A percentile compares a stretch with the other conserved stretches of the same genome.
Evolutionary conservation across 306 rosid genomes (phyloP).

Genomic region (Urtica urens): DNA sequence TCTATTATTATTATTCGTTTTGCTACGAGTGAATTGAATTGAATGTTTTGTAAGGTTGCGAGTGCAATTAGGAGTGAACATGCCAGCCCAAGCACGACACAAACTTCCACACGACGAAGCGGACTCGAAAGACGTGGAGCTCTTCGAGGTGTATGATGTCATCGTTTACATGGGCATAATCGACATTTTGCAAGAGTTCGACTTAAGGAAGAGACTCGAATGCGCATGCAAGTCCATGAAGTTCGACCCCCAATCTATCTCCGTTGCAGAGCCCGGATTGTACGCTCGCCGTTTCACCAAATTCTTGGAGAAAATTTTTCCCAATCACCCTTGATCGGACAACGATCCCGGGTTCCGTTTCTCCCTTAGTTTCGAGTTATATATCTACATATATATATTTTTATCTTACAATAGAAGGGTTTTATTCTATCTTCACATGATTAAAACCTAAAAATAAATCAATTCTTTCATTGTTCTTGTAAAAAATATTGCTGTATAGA

Average conservation of each 20-base stretch:
- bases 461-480: not conserved
- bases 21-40: too few species aligned
- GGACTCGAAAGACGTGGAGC: conserved; percentile 53
- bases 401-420: not conserved
- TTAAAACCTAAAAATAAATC: not conserved
- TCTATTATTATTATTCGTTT: too few species aligned
- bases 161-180: conserved; percentile 89
- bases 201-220: conserved; percentile 59
- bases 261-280: conserved; percentile 56
- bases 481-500: too few species aligned
- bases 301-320: conserved; percentile 70
- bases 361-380: not conserved
- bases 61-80: conserved; percentile 93
- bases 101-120: conserved; percentile 34
- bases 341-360: not conserved
- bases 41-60: conserved; percentile 51
- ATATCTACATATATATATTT: not conserved
- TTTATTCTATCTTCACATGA: too few species aligned
- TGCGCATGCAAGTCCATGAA: conserved; percentile 47
- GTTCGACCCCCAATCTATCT: conserved; percentile 44
- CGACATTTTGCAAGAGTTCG: conserved; percentile 82
- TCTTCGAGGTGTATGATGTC: conserved; percentile 70
- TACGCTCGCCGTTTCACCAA: conserved; percentile 71
- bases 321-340: conserved; percentile 27
- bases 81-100: conserved; percentile 76